Base-by-base conservation (phyloP, 2,329 filamentous ascomycete species). In the Chaetomium sp. region DNA sequence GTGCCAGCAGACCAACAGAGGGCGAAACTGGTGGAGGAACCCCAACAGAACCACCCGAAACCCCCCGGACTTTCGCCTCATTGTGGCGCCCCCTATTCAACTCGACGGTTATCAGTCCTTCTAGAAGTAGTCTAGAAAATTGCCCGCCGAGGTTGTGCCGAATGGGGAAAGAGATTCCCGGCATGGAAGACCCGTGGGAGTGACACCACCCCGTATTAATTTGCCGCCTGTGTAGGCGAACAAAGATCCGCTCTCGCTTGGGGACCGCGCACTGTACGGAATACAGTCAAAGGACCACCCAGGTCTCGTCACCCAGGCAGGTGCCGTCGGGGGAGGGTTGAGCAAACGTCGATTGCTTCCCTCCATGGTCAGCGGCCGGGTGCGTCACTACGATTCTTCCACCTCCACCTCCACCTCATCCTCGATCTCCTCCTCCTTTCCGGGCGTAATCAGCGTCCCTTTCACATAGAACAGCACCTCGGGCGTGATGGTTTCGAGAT, bases 391-490 rank as follows among this genome's bases (percentile, higher is more conserved):
- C 27, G 16, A 57, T 58, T 58, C 56, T 29, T 57, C 29, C 12
- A 7, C 35, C 13, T 38, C n/a, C n/a, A n/a, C n/a, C n/a, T 57
- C 29, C 12, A 7, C 38, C 7, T 58, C 25, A 27, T 27, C 54
- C 55, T 19, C 35, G 23, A 27, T 25, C n/a, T 9, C 51, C 16
- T 56, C 62, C 12, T 23, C 57, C 25, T 61, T 57, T 21, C 58
- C 64, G 3, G 49, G 33, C 42, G 35, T 53, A 7, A 57, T 33
- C 33, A 62, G 83, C 71, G 81, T 83, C 3, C 94, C 94, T 70
- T 92, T 78, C 5, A 97, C 89, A 60, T 89, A 89, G 75, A 86
- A 79, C 74, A 91, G 86, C 3, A 97, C 91, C 75, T 97, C 92
- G 0, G 83, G 78, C 16, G 96, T 85, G 67, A 97, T 77, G 58